Conservation (phyloP, 2,329 filamentous ascomycete genomes). For the Calonectria hawksworthii region DNA sequence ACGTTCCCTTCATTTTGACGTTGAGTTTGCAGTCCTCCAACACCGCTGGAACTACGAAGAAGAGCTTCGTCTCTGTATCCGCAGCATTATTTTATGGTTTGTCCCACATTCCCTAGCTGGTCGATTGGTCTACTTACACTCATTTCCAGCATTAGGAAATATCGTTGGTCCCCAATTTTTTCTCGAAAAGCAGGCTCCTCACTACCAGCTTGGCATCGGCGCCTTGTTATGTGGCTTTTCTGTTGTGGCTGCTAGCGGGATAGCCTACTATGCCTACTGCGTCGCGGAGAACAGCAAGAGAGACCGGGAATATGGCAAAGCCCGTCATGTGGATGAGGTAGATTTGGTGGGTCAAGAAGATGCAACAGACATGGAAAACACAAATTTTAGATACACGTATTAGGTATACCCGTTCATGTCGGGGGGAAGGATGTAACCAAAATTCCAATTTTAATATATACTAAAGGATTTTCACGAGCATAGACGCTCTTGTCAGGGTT, state of each 20-base stretch:
- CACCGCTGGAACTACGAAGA: conserved; percentile 48
- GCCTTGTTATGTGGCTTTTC: conserved; percentile 45
- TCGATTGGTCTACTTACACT: background rate
- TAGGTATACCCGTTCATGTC: background rate
- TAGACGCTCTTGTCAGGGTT: background rate
- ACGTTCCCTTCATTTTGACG: conserved; percentile 41
- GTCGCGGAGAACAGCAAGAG: conserved; percentile 41
- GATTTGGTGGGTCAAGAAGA: conserved; percentile 21
- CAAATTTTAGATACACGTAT: conserved; percentile 37
- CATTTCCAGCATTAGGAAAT: conserved; percentile 42
- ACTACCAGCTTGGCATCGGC: conserved; percentile 45
- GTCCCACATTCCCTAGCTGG: background rate
- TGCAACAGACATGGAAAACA: conserved; percentile 36
- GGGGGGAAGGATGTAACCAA: background rate
- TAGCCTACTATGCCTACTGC: conserved; percentile 38
- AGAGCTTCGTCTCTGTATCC: conserved; percentile 47
- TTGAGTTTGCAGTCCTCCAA: conserved; percentile 49
- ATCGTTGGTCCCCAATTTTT: conserved; percentile 50
- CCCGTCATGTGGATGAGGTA: background rate
- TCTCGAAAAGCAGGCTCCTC: conserved; percentile 43
- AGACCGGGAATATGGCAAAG: conserved; percentile 19
- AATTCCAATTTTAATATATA: background rate
- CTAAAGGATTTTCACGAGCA: background rate
- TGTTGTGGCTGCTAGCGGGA: conserved; percentile 38
- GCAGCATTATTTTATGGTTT: conserved; percentile 47